These are phyloP conservation scores for Leucoagaricus sp. DNA, from an alignment of 1,284 basidiomycete genomes.

Conservation along the genomic window DNA sequence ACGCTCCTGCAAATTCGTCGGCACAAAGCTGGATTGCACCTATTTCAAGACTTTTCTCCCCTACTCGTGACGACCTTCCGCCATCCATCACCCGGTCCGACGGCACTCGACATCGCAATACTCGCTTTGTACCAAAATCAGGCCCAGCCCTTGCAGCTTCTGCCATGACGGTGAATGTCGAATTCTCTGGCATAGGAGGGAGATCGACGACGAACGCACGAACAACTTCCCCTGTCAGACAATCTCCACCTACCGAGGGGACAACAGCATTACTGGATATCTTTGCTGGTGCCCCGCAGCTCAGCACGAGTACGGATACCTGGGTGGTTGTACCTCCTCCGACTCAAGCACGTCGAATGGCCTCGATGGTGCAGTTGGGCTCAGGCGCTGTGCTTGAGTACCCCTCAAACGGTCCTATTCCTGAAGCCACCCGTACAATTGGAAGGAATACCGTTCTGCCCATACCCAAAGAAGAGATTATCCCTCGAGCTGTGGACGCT, in stretches of 20 bases:
- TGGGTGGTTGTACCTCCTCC: slow-evolving; percentile 65
- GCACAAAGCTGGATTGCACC: slow-evolving; percentile 79
- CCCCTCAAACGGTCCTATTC: slow-evolving; percentile 17
- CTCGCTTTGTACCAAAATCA: slow-evolving; percentile 62
- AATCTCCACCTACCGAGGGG: neutral
- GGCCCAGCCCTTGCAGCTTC: slow-evolving; percentile 83
- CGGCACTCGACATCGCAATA: slow-evolving; percentile 27
- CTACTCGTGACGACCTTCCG: slow-evolving; percentile 21
- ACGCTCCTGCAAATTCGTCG: slow-evolving; percentile 16
- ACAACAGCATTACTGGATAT: slow-evolving; percentile 65
- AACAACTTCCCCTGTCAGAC: neutral
- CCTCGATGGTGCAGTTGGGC: slow-evolving; percentile 36
- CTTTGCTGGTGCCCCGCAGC: slow-evolving; percentile 78
- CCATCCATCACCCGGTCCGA: slow-evolving; percentile 15
- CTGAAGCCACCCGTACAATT: slow-evolving; percentile 27
- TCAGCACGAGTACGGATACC: slow-evolving; percentile 41
- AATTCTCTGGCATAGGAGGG: slow-evolving; percentile 82
- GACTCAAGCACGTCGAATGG: slow-evolving; percentile 24
- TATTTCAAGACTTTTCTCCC: slow-evolving; percentile 72
- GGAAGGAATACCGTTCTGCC: slow-evolving; percentile 23
- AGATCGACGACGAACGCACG: slow-evolving; percentile 67
- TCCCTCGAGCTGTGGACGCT: slow-evolving; percentile 74
- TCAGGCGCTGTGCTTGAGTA: slow-evolving; percentile 19
- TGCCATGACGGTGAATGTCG: slow-evolving; percentile 89
- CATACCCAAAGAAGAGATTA: slow-evolving; percentile 38